These are phyloP conservation scores for Termitomyces sp. DNA, from an alignment of 768 basidiomycete genomes.

Conservation along the genomic window DNA sequence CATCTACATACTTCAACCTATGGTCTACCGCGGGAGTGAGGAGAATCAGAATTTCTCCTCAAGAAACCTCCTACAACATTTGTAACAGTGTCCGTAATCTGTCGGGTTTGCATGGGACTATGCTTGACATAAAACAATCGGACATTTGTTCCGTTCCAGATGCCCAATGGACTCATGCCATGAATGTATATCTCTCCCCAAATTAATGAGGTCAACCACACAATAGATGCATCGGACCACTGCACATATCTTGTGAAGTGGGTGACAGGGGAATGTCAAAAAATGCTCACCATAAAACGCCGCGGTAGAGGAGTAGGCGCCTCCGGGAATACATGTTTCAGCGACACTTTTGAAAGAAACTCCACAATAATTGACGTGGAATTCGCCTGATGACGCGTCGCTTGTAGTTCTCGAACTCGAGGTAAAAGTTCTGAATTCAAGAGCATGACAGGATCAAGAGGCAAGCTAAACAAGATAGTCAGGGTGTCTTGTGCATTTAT, in stretches of 20 bases:
- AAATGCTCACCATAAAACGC: constrained; percentile 64
- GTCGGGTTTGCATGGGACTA: constrained; percentile 62
- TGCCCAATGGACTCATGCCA: constrained; percentile 80
- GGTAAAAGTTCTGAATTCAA: constrained; percentile 87
- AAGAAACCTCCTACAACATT: constrained; percentile 80
- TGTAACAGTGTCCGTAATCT: constrained; percentile 75
- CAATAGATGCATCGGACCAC: constrained; percentile 91
- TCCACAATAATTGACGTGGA: constrained; percentile 70
- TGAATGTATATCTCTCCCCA: constrained; percentile 97
- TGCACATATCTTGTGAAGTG: constrained; percentile 25
- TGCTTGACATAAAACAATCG: constrained; percentile 92
- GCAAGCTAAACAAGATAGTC: constrained; percentile 50
- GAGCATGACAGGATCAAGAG: constrained; percentile 84
- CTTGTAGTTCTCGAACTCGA: constrained; percentile 78
- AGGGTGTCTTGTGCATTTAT: background rate
- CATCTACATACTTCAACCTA: background rate
- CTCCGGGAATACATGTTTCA: constrained; percentile 74
- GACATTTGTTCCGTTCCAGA: constrained; percentile 90
- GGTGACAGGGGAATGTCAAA: background rate
- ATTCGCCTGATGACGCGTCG: constrained; percentile 57
- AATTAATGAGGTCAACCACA: constrained; percentile 90
- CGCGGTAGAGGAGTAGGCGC: constrained; percentile 63
- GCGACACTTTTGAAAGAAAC: constrained; percentile 65
- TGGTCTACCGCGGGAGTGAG: constrained; percentile 14
- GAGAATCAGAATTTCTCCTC: constrained; percentile 44